These are phyloP conservation scores for Prillingera fragicola DNA, from an alignment of 1,284 basidiomycete genomes.

Conservation along the genomic window DNA sequence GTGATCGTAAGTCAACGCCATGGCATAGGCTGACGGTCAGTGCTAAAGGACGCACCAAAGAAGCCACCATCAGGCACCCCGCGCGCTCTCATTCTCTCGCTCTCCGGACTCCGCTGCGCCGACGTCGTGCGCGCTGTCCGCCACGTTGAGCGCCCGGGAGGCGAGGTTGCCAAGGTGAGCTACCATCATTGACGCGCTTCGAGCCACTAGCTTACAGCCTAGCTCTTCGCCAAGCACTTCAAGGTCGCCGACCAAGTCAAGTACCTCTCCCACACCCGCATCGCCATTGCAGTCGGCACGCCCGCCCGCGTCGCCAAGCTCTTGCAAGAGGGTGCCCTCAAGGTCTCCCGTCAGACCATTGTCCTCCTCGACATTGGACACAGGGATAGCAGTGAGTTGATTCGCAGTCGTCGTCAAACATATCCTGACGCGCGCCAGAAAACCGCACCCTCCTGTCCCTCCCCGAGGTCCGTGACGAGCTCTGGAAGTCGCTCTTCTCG, in stretches of 20 bases:
- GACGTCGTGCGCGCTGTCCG: constrained; percentile 46
- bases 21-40: constrained; percentile 15
- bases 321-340: constrained; percentile 42
- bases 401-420: background rate
- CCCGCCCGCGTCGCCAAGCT: constrained; percentile 47
- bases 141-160: constrained; percentile 32
- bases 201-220: background rate
- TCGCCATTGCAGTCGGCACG: constrained; percentile 48
- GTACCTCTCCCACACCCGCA: constrained; percentile 42
- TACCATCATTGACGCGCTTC: background rate
- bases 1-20: constrained; percentile 9
- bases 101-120: constrained; percentile 46
- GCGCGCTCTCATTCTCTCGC: constrained; percentile 41
- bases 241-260: constrained; percentile 47
- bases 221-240: constrained; percentile 50
- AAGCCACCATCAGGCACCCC: constrained; percentile 30
- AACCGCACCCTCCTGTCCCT: constrained; percentile 44
- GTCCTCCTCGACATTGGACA: constrained; percentile 45
- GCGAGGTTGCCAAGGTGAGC: constrained; percentile 48
- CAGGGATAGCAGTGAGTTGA: constrained; percentile 39
- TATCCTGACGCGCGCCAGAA: constrained; percentile 29
- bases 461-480: constrained; percentile 44
- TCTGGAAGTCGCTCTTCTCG: constrained; percentile 45
- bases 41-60: constrained; percentile 21
- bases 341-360: constrained; percentile 36